Base-by-base conservation (phyloP, 176 grass and related monocot species). In the Oropetium thomaeum region DNA sequence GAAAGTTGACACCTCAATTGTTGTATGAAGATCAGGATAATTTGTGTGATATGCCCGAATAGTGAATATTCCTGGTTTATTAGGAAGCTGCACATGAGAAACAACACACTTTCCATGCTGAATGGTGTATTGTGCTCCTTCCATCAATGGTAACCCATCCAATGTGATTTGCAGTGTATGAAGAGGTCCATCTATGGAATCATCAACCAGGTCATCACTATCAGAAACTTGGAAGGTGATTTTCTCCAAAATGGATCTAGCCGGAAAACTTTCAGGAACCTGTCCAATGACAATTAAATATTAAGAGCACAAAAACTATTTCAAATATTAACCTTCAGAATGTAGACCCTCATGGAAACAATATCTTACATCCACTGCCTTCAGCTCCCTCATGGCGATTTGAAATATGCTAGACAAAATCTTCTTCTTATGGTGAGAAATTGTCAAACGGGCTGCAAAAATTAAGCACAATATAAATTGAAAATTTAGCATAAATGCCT, bases 71-170 rank as follows among this genome's bases (percentile, higher is more conserved):
- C 70, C 70, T 74, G 38, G 48, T 66, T 66, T 62, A 34, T 54
- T 9, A 44, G 80, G 70, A 74, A 82, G 32, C 47, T 17, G 80
- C 37, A 74, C 37, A 20, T 19, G 45, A 65, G 80, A 34, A 65
- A 82, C 34, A 40, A 82, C 48, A 82, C 80, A 82, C 63, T 62
- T 82, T 82, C 80, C 80, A 15, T 32, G 70, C 55, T 74, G 39
- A 66, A 82, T 65, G n/a, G 80, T 20, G 73, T 82, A 82, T 53
- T 74, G 80, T 57, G 70, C 48, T 66, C 70, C 60, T 66, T 74
- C 37, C 69, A 74, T 4, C 41, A 74, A 28, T 74, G 71, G 39
- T 73, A 73, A 31, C 15, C 55, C 47, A 66, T 66, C 19, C 6
- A 20, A 66, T 34, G 60, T 82, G 35, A 82, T 82, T 49, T 53